Conservation (phyloP, 495 filamentous ascomycete species). For the Tuber brumale region DNA sequence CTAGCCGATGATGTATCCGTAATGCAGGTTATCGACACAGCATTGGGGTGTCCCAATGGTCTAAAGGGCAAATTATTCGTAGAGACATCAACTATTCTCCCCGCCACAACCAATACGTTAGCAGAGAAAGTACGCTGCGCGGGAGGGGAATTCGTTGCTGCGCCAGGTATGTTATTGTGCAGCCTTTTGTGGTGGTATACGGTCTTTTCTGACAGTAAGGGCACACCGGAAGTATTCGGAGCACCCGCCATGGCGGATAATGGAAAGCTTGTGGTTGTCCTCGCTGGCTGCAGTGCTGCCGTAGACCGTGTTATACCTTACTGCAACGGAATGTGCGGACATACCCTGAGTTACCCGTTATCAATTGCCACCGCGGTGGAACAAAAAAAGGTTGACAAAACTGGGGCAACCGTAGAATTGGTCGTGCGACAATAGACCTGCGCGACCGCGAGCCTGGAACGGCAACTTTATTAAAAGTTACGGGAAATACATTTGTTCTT, state of each 20-base stretch:
- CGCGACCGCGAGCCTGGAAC: slow-evolving; percentile 54
- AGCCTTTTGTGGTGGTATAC: not conserved
- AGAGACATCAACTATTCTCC: slow-evolving; percentile 84
- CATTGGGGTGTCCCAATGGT: slow-evolving; percentile 48
- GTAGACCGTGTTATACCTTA: slow-evolving; percentile 65
- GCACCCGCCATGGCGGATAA: slow-evolving; percentile 71
- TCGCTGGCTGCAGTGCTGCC: slow-evolving; percentile 58
- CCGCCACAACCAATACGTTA: slow-evolving; percentile 64
- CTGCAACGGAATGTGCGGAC: slow-evolving; percentile 58
- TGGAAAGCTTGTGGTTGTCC: slow-evolving; percentile 60
- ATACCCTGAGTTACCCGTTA: slow-evolving; percentile 6
- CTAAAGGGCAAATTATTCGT: slow-evolving; percentile 66
- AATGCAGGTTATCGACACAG: slow-evolving; percentile 50
- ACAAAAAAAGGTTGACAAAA: slow-evolving; percentile 1
- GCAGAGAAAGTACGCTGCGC: slow-evolving; percentile 51
- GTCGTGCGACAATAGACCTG: slow-evolving; percentile 64
- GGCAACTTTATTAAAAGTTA: slow-evolving; percentile 64
- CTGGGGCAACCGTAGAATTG: slow-evolving; percentile 44
- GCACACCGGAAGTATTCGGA: slow-evolving; percentile 58
- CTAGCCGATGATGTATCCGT: slow-evolving; percentile 74
- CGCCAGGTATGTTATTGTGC: slow-evolving; percentile 48
- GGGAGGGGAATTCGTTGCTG: slow-evolving; percentile 68
- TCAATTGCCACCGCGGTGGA: not conserved
- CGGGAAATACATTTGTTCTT: slow-evolving; percentile 82
- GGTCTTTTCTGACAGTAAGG: slow-evolving; percentile 1